Evolutionary conservation across 2,329 filamentous ascomycete species (phyloP).

Genomic region (Ceratocystis diversiconidia): DNA sequence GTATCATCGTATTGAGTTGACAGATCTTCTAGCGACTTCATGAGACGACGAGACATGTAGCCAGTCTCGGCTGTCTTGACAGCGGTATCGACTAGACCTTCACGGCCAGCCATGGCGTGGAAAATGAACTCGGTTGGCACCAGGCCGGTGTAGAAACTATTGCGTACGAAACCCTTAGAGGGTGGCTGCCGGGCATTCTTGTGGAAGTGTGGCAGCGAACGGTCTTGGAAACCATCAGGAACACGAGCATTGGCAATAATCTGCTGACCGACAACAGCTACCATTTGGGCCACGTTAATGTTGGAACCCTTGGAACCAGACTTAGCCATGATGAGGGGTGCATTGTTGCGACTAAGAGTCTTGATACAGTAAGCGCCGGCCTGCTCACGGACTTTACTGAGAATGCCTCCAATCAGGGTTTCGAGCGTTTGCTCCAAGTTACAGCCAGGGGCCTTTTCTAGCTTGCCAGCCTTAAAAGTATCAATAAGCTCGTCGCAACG

Average conservation of each 20-base stretch:
- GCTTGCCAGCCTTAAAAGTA: constrained; percentile 62
- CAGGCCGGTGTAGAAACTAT: constrained; percentile 92
- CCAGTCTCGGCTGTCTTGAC: constrained; percentile 98
- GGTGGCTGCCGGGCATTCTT: constrained; percentile 87
- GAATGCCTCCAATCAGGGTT: constrained; percentile 75
- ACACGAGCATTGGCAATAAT: constrained; percentile 93
- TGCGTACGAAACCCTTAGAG: constrained; percentile 90
- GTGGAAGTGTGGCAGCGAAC: constrained; percentile 85
- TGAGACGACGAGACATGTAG: constrained; percentile 95
- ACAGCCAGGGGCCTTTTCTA: constrained; percentile 77
- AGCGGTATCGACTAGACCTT: constrained; percentile 95
- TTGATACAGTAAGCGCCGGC: constrained; percentile 84
- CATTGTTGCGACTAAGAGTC: constrained; percentile 79
- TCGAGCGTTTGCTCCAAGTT: constrained; percentile 87
- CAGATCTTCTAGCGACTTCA: constrained; percentile 94
- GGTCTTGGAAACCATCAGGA: constrained; percentile 88
- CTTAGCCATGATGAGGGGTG: constrained; percentile 90
- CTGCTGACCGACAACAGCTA: constrained; percentile 91
- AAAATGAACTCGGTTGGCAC: constrained; percentile 89
- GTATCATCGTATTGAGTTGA: constrained; percentile 91
- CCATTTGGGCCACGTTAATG: constrained; percentile 99
- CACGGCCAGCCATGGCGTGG: constrained; percentile 95
- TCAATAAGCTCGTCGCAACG: constrained; percentile 74
- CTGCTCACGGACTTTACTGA: constrained; percentile 80
- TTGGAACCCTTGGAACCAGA: constrained; percentile 93